Conservation (phyloP, 768 basidiomycete genomes). For the Mycena belliarum region DNA sequence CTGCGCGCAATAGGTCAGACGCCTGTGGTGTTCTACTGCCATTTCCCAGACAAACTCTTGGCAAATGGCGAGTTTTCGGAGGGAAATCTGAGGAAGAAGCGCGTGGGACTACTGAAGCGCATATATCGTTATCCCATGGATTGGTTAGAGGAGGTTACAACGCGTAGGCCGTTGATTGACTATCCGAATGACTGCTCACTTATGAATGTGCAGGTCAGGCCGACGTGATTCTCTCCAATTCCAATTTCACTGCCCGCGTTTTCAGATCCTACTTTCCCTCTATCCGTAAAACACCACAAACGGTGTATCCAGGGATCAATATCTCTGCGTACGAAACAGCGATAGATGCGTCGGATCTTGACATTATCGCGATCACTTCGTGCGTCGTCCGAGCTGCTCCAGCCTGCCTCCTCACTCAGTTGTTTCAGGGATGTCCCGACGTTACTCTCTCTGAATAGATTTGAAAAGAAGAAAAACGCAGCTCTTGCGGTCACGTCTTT, state of each 20-base stretch:
- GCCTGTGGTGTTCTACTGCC: conserved; percentile 96
- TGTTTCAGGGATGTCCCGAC: conserved; percentile 60
- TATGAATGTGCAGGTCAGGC: conserved; percentile 63
- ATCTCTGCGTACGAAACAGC: conserved; percentile 63
- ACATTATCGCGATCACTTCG: conserved; percentile 59
- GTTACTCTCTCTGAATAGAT: conserved; percentile 87
- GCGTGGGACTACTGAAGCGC: conserved; percentile 57
- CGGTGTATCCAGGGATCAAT: conserved; percentile 98
- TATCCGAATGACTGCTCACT: neutral
- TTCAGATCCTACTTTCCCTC: conserved; percentile 76
- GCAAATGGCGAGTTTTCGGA: conserved; percentile 70
- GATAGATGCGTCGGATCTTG: conserved; percentile 45
- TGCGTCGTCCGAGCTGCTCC: conserved; percentile 36
- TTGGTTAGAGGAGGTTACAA: conserved; percentile 85
- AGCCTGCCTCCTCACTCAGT: neutral
- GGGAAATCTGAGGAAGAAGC: conserved; percentile 43
- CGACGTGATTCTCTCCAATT: conserved; percentile 90
- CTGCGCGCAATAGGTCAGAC: conserved; percentile 65
- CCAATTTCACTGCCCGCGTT: conserved; percentile 82
- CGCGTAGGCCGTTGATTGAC: conserved; percentile 51
- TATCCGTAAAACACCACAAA: conserved; percentile 58
- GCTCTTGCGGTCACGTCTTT: conserved; percentile 82
- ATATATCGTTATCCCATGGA: conserved; percentile 91
- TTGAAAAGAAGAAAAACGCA: conserved; percentile 93
- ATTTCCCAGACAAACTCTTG: conserved; percentile 95